Evolutionary conservation across 306 rosid species (phyloP).

Genomic region (Purshia tridentata): DNA sequence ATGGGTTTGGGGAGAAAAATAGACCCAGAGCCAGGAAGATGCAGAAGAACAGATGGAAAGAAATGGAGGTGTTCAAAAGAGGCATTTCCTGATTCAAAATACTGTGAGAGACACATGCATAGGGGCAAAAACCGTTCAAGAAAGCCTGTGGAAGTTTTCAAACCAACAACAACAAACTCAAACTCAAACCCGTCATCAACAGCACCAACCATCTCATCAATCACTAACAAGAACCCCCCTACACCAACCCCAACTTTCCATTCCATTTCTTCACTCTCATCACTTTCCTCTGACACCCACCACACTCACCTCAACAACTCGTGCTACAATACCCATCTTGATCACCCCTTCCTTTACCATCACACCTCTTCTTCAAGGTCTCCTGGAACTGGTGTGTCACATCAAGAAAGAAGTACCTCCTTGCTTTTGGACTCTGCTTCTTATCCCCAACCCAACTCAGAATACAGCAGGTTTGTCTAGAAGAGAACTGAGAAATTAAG

Average conservation of each 20-base stretch:
- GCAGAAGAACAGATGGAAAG: slow-evolving; percentile 96
- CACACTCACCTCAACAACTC: background rate
- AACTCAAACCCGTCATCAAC: slow-evolving; percentile 31
- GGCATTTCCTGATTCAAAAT: slow-evolving; percentile 88
- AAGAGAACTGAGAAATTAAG: background rate
- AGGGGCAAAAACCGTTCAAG: slow-evolving; percentile 99
- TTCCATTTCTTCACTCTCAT: slow-evolving; percentile 32
- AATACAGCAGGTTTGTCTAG: slow-evolving; percentile 69
- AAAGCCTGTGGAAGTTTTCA: slow-evolving; percentile 94
- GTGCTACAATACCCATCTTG: slow-evolving; percentile 26
- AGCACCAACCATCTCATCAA: slow-evolving; percentile 43
- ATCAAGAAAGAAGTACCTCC: slow-evolving; percentile 55
- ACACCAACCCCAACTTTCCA: slow-evolving; percentile 40
- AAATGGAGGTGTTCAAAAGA: slow-evolving; percentile 99
- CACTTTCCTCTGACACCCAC: slow-evolving; percentile 33
- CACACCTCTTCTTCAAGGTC: slow-evolving; percentile 44
- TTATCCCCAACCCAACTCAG: slow-evolving; percentile 46
- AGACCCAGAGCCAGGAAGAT: slow-evolving; percentile 99
- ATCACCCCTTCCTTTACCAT: slow-evolving; percentile 42
- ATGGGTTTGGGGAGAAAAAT: slow-evolving; percentile 90
- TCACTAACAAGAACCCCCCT: slow-evolving; percentile 41
- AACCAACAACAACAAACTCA: slow-evolving; percentile 38
- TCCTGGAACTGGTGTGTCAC: slow-evolving; percentile 44
- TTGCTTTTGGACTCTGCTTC: slow-evolving; percentile 59
- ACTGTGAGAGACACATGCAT: slow-evolving; percentile 99